phyloP scores from a whole-genome alignment of 495 filamentous ascomycete genomes.

The Xylaria venustula region DNA sequence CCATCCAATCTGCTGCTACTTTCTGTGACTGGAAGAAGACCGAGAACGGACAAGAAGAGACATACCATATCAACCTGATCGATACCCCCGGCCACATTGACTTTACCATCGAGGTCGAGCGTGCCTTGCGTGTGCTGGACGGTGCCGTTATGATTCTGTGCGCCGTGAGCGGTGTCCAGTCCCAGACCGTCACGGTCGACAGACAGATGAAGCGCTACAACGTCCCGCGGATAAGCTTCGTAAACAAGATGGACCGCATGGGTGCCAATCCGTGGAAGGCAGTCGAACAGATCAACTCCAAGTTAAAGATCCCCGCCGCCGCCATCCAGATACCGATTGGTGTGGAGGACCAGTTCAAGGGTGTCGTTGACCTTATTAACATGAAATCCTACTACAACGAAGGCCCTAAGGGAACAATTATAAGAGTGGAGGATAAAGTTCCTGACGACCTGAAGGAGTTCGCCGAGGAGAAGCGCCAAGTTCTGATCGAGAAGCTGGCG shows the following conservation, averaged over 20 bases:
- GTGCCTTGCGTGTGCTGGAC: slow-evolving; percentile 92
- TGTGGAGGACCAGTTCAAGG: slow-evolving; percentile 85
- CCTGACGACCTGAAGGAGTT: slow-evolving; percentile 72
- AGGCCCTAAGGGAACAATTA: slow-evolving; percentile 70
- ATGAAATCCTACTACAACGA: slow-evolving; percentile 95
- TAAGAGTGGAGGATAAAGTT: slow-evolving; percentile 71
- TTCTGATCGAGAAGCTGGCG: slow-evolving; percentile 91
- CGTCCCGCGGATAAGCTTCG: slow-evolving; percentile 88
- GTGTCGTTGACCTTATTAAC: slow-evolving; percentile 87
- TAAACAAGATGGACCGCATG: slow-evolving; percentile 99
- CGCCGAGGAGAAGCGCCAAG: slow-evolving; percentile 73
- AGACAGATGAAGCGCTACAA: slow-evolving; percentile 99
- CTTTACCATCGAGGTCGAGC: slow-evolving; percentile 98
- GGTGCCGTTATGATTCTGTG: slow-evolving; percentile 99
- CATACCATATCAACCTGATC: slow-evolving; percentile 97
- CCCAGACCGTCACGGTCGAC: slow-evolving; percentile 97
- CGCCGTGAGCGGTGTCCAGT: slow-evolving; percentile 95
- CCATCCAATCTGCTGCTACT: slow-evolving; percentile 96
- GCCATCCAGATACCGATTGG: slow-evolving; percentile 97
- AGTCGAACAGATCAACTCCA: slow-evolving; percentile 93
- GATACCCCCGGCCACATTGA: slow-evolving; percentile 99
- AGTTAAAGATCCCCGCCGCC: slow-evolving; percentile 87
- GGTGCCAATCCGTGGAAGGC: slow-evolving; percentile 98
- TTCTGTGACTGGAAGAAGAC: slow-evolving; percentile 96
- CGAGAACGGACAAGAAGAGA: slow-evolving; percentile 73